phyloP scores from a whole-genome alignment of 768 basidiomycete genomes.

The Hortiboletus flavorubellus region DNA sequence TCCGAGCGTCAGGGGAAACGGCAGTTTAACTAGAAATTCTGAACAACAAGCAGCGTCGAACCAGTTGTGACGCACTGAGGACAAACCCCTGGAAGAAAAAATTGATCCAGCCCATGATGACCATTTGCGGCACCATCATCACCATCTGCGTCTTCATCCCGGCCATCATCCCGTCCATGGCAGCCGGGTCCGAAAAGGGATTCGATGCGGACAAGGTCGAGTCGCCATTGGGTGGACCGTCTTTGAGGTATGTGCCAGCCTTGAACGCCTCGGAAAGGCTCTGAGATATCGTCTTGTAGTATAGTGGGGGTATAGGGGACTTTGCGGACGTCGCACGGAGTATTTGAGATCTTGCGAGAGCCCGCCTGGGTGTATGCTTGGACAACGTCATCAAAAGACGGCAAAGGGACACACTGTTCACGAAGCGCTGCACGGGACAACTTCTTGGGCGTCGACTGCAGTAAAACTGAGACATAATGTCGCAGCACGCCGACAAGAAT shows the following conservation, averaged over 20 bases:
- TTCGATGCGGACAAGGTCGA: constrained; percentile 62
- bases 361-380: constrained; percentile 47
- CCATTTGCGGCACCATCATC: constrained; percentile 98
- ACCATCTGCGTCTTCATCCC: constrained; percentile 99
- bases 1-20: constrained; percentile 93
- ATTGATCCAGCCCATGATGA: constrained; percentile 99
- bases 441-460: constrained; percentile 83
- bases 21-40: constrained; percentile 72
- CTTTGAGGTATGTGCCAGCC: constrained; percentile 82
- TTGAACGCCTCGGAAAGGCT: constrained; percentile 69
- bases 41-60: neutral
- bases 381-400: neutral
- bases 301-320: constrained; percentile 74
- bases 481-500: constrained; percentile 90
- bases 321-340: constrained; percentile 76
- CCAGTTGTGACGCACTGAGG: constrained; percentile 64
- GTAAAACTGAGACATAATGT: constrained; percentile 86
- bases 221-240: constrained; percentile 69
- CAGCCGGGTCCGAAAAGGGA: constrained; percentile 82
- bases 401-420: constrained; percentile 72
- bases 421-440: constrained; percentile 72
- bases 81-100: constrained; percentile 99
- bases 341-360: constrained; percentile 77
- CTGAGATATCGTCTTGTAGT: constrained; percentile 73
- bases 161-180: constrained; percentile 98